These are phyloP conservation scores for Paraconiothyrium brasiliense DNA, from an alignment of 2,329 filamentous ascomycete genomes.

Conservation along the genomic window DNA sequence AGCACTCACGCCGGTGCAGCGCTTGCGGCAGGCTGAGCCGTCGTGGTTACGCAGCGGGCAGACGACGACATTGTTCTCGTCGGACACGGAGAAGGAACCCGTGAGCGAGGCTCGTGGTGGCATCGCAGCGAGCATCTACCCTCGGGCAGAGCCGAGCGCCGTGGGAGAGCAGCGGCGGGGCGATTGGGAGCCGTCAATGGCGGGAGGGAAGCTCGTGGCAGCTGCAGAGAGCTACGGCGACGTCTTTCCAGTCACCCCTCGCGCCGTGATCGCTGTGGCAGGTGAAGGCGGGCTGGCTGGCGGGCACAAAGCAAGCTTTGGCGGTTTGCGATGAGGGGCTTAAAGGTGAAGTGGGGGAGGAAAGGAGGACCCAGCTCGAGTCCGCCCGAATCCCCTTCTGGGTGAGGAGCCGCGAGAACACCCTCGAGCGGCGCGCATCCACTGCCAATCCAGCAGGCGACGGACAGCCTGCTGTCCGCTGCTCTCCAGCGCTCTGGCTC, in stretches of 20 bases:
- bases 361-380: slow-evolving; percentile 1
- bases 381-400: slow-evolving; percentile 2
- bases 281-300: neutral
- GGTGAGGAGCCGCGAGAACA: slow-evolving; percentile 3
- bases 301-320: slow-evolving; percentile 27
- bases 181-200: slow-evolving; percentile 20
- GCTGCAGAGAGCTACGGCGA: slow-evolving; percentile 21
- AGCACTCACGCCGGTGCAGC: slow-evolving; percentile 93
- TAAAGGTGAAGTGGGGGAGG: slow-evolving; percentile 15
- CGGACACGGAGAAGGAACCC: slow-evolving; percentile 89
- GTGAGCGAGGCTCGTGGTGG: slow-evolving; percentile 87
- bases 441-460: neutral
- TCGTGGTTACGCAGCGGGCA: slow-evolving; percentile 96
- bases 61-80: slow-evolving; percentile 94
- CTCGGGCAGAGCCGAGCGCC: slow-evolving; percentile 29
- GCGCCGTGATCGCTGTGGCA: slow-evolving; percentile 11
- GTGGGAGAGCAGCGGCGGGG: slow-evolving; percentile 16
- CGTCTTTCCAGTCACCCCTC: neutral
- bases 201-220: slow-evolving; percentile 22
- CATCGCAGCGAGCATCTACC: slow-evolving; percentile 69
- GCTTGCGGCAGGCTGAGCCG: slow-evolving; percentile 95
- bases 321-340: slow-evolving; percentile 27
- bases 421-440: neutral
- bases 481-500: neutral
- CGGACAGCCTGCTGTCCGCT: neutral